phyloP scores from a whole-genome alignment of 208 protist genomes.

The Crithidia brevicula region DNA sequence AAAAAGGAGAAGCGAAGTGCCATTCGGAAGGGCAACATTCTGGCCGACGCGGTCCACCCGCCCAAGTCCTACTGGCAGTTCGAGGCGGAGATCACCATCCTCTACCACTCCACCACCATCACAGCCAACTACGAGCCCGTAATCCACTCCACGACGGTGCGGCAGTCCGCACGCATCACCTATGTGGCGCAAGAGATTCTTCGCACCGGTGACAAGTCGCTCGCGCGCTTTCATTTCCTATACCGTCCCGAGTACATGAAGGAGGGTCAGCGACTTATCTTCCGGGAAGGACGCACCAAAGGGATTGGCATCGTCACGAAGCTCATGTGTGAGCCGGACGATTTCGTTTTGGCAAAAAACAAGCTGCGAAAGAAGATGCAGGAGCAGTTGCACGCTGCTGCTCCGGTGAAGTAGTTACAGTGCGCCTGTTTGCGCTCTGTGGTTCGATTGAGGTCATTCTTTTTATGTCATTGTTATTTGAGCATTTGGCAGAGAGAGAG shows the following conservation, averaged over 20 bases:
- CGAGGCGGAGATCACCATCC: conserved; percentile 96
- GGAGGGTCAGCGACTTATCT: conserved; percentile 91
- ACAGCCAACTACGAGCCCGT: conserved; percentile 96
- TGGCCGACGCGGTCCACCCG: conserved; percentile 55
- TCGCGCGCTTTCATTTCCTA: conserved; percentile 95
- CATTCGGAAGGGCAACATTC: conserved; percentile 96
- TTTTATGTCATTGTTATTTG: too few relatives aligned
- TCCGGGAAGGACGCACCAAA: conserved; percentile 95
- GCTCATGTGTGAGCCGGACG: conserved; percentile 55
- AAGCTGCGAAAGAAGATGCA: conserved; percentile 44
- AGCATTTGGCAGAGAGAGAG: too few relatives aligned
- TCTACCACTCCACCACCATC: conserved; percentile 98
- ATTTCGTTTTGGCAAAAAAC: conserved; percentile 49
- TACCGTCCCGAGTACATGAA: conserved; percentile 95
- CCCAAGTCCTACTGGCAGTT: conserved; percentile 94
- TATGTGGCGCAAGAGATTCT: conserved; percentile 91
- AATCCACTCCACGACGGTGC: conserved; percentile 94
- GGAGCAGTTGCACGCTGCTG: conserved; percentile 18
- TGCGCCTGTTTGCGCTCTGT: too few relatives aligned
- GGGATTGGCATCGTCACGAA: conserved; percentile 91
- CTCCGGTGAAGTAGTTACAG: conserved; percentile 5
- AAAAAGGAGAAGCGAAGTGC: conserved; percentile 95
- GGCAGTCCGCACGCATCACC: conserved; percentile 88
- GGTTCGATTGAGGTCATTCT: too few relatives aligned
- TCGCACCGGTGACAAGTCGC: conserved; percentile 93